Evolutionary conservation across 176 grass and related monocot genomes (phyloP).

Genomic region (Eleusine coracana): DNA sequence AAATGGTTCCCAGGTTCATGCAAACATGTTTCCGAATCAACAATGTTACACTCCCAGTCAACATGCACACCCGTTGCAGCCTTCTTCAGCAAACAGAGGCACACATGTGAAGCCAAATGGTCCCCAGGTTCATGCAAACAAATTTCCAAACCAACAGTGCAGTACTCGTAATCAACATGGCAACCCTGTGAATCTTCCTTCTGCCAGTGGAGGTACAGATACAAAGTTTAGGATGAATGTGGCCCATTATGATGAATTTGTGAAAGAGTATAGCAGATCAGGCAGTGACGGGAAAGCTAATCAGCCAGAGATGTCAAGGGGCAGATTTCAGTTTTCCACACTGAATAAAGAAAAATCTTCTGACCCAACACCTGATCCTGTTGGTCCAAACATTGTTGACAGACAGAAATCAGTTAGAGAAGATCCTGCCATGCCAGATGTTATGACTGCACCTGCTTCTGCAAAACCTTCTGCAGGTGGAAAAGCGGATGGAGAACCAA

Average conservation of each 20-base stretch:
- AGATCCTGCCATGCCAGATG: conserved; percentile 33
- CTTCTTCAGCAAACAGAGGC: conserved; percentile 11
- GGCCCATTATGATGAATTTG: conserved; percentile 16
- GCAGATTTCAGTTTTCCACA: conserved; percentile 34
- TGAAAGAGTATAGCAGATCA: conserved; percentile 38
- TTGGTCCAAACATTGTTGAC: conserved; percentile 20
- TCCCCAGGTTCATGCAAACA: background rate
- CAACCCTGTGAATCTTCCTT: conserved; percentile 18
- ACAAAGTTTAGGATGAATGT: conserved; percentile 39
- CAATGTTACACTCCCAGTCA: background rate
- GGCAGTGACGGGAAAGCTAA: conserved; percentile 36
- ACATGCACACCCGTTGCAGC: conserved; percentile 5
- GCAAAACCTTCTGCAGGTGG: conserved; percentile 39
- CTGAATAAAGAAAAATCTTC: conserved; percentile 43
- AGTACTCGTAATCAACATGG: background rate
- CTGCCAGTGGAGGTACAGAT: background rate
- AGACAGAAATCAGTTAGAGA: conserved; percentile 29
- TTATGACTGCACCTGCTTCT: conserved; percentile 27
- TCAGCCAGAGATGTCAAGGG: conserved; percentile 38
- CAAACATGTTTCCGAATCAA: background rate
- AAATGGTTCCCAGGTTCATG: background rate
- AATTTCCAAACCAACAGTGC: background rate
- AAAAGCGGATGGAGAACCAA: conserved; percentile 22
- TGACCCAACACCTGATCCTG: conserved; percentile 12
- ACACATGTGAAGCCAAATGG: conserved; percentile 15